phyloP scores from a whole-genome alignment of 108 stramenopile genomes.

The Cyclostephanos invisitatus region DNA sequence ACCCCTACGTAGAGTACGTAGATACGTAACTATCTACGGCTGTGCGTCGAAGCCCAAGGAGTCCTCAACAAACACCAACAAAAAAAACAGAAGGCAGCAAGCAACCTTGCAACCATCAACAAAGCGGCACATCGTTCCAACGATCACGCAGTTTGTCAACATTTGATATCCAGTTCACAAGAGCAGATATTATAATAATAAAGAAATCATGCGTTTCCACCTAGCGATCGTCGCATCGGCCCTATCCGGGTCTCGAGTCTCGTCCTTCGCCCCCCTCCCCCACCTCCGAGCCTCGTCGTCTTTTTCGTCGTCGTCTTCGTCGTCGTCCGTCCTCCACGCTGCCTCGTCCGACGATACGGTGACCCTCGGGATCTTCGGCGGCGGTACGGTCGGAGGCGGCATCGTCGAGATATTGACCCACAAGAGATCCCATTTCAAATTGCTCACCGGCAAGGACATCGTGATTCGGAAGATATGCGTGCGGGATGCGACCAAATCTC shows the following conservation, averaged over 20 bases:
- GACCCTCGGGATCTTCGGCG: constrained; percentile 88
- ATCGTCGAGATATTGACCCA: constrained; percentile 89
- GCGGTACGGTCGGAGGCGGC: constrained; percentile 95
- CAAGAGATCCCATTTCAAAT: constrained; percentile 65
- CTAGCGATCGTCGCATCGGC: constrained; percentile 22
- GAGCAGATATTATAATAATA: no score
- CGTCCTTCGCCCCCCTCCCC: background rate
- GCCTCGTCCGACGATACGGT: constrained; percentile 33
- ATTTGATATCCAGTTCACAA: no score
- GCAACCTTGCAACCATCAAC: no score
- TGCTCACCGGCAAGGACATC: constrained; percentile 71
- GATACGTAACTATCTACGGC: no score
- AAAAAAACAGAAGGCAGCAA: no score
- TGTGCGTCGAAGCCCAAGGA: no score
- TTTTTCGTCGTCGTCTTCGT: background rate
- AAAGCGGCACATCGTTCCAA: background rate
- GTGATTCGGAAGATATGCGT: constrained; percentile 76
- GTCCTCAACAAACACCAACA: no score
- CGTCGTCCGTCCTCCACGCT: background rate
- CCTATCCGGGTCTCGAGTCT: constrained; percentile 2
- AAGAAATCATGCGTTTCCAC: constrained; percentile 18
- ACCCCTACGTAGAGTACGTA: no score
- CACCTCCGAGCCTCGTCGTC: constrained; percentile 9
- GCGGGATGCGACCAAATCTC: constrained; percentile 69
- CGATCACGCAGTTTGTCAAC: no score